phyloP scores from a whole-genome alignment of 2,329 filamentous ascomycete genomes.

The Colletotrichum orbiculare region DNA sequence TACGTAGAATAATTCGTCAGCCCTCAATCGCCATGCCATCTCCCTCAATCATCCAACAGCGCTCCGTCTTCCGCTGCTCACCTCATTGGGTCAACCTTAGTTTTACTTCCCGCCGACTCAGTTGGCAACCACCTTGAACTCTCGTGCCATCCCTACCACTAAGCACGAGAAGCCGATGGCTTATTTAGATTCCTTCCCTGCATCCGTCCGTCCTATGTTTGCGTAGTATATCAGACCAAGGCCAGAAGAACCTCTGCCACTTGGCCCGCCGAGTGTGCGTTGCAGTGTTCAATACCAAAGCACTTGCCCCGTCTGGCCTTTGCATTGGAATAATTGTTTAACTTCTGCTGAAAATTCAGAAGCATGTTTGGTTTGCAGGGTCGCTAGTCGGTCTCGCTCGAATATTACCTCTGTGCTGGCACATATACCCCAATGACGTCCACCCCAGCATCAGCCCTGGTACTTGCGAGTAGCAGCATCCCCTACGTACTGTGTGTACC shows the following conservation, averaged over 20 bases:
- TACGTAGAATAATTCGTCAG: background rate
- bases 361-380: background rate
- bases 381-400: background rate
- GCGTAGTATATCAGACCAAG: too few species aligned
- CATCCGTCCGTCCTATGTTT: slow-evolving; percentile 1
- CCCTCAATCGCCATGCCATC: background rate
- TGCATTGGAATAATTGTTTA: too few species aligned
- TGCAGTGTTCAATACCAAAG: too few species aligned
- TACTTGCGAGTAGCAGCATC: background rate
- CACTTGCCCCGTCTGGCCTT: too few species aligned
- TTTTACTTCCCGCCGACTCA: slow-evolving; percentile 14
- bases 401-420: slow-evolving; percentile 13
- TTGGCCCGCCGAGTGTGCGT: too few species aligned
- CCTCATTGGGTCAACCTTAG: slow-evolving; percentile 13
- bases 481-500: too few species aligned
- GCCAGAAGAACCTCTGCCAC: too few species aligned
- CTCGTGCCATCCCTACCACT: background rate
- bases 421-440: slow-evolving; percentile 33
- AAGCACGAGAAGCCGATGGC: background rate
- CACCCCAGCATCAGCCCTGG: background rate
- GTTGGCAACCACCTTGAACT: background rate
- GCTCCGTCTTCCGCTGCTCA: slow-evolving; percentile 12
- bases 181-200: slow-evolving; percentile 1
- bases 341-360: background rate
- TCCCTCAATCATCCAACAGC: background rate